Evolutionary conservation across 2,329 filamentous ascomycete genomes (phyloP).

Genomic region (Calonectria leucothoes): DNA sequence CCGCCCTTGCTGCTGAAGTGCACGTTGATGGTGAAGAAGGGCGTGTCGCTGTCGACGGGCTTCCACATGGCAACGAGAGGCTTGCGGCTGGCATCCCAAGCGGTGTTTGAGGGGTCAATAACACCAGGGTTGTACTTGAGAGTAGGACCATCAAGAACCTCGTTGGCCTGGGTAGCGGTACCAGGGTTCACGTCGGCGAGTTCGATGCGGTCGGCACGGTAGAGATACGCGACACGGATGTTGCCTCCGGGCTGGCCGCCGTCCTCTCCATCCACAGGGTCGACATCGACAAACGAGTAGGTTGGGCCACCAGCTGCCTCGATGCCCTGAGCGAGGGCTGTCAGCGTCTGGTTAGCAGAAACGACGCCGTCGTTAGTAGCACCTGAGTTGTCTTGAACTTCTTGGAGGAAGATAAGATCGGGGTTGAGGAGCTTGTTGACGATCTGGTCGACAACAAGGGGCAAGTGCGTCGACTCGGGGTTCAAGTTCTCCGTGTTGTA

Average conservation of each 20-base stretch:
- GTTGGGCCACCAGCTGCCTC: slow-evolving; percentile 58
- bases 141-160: slow-evolving; percentile 64
- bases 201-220: slow-evolving; percentile 68
- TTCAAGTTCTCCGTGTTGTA: slow-evolving; percentile 80
- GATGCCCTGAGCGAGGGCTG: slow-evolving; percentile 66
- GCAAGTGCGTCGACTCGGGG: slow-evolving; percentile 65
- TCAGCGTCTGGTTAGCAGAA: slow-evolving; percentile 68
- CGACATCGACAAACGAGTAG: slow-evolving; percentile 71
- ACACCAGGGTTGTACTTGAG: slow-evolving; percentile 77
- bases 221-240: slow-evolving; percentile 78
- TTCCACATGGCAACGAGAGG: slow-evolving; percentile 76
- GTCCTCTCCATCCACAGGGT: slow-evolving; percentile 69
- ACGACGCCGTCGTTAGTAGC: slow-evolving; percentile 68
- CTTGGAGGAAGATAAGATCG: slow-evolving; percentile 76
- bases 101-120: slow-evolving; percentile 70
- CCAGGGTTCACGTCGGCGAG: slow-evolving; percentile 71
- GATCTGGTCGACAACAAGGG: slow-evolving; percentile 72
- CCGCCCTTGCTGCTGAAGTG: slow-evolving; percentile 77
- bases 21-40: slow-evolving; percentile 79
- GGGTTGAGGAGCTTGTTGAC: slow-evolving; percentile 72
- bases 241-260: slow-evolving; percentile 78
- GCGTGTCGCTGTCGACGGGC: slow-evolving; percentile 61
- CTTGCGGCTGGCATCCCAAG: slow-evolving; percentile 73
- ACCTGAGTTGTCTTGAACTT: slow-evolving; percentile 76
- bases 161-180: slow-evolving; percentile 63